Evolutionary conservation across 129 eudicot genomes (phyloP).

Genomic region (Flaveria sonorensis): DNA sequence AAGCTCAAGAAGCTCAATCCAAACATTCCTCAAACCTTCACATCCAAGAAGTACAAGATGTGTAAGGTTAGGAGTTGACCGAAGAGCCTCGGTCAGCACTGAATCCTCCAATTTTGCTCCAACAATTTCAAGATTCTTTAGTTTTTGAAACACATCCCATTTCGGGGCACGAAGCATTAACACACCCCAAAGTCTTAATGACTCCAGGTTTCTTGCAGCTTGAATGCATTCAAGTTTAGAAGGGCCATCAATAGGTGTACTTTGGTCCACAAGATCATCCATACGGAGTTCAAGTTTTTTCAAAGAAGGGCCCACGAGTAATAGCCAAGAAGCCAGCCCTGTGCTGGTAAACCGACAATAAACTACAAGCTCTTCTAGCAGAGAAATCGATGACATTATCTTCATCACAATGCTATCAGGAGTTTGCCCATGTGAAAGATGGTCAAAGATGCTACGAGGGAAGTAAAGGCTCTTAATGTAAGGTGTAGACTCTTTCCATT

Average conservation of each 20-base stretch:
- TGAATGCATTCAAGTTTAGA: constrained; percentile 73
- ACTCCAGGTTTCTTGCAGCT: constrained; percentile 65
- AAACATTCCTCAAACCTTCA: constrained; percentile 65
- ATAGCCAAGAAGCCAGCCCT: constrained; percentile 71
- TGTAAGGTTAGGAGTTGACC: constrained; percentile 69
- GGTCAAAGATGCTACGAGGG: constrained; percentile 74
- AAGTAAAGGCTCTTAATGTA: constrained; percentile 69
- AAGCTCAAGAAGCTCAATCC: constrained; percentile 61
- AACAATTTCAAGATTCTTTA: constrained; percentile 76
- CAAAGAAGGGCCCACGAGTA: constrained; percentile 43
- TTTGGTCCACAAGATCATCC: constrained; percentile 60
- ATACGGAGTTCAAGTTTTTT: constrained; percentile 69
- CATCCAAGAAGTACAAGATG: constrained; percentile 75
- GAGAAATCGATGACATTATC: constrained; percentile 50
- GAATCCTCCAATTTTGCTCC: constrained; percentile 68
- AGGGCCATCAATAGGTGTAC: constrained; percentile 24
- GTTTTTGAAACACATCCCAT: constrained; percentile 65
- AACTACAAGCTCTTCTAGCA: constrained; percentile 71
- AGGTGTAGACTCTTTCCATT: constrained; percentile 71
- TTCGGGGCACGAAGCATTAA: constrained; percentile 61
- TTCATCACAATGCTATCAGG: constrained; percentile 53
- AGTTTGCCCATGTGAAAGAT: constrained; percentile 43
- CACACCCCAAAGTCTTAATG: constrained; percentile 80
- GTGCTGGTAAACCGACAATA: constrained; percentile 67
- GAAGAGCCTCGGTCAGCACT: constrained; percentile 56